A percentile compares a stretch with the other conserved stretches of the same genome.
phyloP scores from a whole-genome alignment of 768 basidiomycete species.

The Guyanaporus albipodus region DNA sequence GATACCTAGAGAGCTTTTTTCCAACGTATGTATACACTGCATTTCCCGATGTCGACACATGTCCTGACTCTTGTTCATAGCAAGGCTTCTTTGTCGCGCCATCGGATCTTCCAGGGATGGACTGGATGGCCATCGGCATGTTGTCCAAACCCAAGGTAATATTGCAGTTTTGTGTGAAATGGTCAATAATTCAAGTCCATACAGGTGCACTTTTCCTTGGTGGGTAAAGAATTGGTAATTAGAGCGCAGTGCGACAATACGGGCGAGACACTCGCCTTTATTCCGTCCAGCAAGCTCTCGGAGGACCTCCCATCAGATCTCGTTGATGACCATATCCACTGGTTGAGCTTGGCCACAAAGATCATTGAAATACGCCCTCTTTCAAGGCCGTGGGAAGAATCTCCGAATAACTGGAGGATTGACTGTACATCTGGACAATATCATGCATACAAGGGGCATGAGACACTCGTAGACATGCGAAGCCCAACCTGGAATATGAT shows the following conservation, averaged over 20 bases:
- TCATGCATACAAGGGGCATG: neutral
- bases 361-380: neutral
- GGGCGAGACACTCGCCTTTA: neutral
- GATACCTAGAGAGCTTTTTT: neutral
- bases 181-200: too few relatives aligned
- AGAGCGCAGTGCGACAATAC: neutral
- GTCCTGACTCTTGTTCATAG: neutral
- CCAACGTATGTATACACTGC: neutral
- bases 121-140: neutral
- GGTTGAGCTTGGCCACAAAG: neutral
- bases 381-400: neutral
- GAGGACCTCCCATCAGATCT: neutral
- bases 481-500: neutral
- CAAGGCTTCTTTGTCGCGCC: neutral
- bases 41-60: neutral
- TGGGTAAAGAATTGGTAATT: neutral
- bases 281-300: neutral
- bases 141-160: too few relatives aligned
- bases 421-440: neutral
- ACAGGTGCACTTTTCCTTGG: neutral
- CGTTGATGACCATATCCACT: neutral
- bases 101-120: neutral
- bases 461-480: neutral
- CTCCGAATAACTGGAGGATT: neutral
- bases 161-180: too few relatives aligned